Conservation (phyloP, 306 rosid genomes). For the Malus asiatica region DNA sequence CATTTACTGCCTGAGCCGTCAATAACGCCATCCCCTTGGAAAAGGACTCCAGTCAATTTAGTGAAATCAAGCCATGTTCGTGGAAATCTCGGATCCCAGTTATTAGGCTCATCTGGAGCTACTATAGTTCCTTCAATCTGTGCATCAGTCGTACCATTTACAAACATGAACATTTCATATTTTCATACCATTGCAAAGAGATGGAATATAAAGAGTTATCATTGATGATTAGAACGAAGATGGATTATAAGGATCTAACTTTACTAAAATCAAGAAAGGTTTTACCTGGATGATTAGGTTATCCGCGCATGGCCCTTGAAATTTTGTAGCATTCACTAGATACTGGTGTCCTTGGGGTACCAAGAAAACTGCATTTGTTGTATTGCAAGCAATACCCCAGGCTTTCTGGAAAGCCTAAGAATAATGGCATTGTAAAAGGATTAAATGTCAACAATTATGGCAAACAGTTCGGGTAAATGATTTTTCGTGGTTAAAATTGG, state of each 20-base stretch:
- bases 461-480: neutral
- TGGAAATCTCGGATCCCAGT: constrained; percentile 66
- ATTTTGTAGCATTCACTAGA: constrained; percentile 78
- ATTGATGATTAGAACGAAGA: neutral
- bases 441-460: neutral
- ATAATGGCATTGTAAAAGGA: constrained; percentile 27
- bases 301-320: constrained; percentile 75
- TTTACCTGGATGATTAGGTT: constrained; percentile 63
- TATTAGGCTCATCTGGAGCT: constrained; percentile 80
- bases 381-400: constrained; percentile 75
- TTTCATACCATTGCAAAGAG: neutral
- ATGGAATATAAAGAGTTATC: neutral
- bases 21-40: constrained; percentile 82
- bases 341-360: constrained; percentile 69
- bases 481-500: neutral
- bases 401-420: constrained; percentile 75
- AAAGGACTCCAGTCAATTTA: constrained; percentile 46
- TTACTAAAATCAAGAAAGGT: neutral
- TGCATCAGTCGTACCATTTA: neutral
- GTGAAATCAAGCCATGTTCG: constrained; percentile 76
- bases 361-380: constrained; percentile 62
- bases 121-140: constrained; percentile 88
- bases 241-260: neutral
- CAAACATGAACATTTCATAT: neutral
- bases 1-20: constrained; percentile 98